phyloP scores from a whole-genome alignment of 2,329 filamentous ascomycete genomes.

The Calonectria pseudoreteaudii region DNA sequence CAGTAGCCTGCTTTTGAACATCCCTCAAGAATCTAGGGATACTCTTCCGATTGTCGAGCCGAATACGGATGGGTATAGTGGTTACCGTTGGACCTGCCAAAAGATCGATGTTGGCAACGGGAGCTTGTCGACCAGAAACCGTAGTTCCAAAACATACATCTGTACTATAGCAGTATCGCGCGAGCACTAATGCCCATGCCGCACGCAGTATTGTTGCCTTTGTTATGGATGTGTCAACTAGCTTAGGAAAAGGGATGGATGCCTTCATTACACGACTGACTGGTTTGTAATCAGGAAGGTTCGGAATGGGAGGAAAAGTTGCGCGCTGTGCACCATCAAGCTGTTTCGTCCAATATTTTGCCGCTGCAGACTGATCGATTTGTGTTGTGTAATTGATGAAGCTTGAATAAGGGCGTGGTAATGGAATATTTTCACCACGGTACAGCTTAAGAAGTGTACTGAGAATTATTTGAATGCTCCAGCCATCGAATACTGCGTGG shows the following conservation, averaged over 20 bases:
- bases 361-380: not conserved
- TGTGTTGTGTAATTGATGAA: conserved; percentile 13
- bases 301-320: conserved; percentile 56
- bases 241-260: not conserved
- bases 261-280: conserved; percentile 52
- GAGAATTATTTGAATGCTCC: conserved; percentile 1
- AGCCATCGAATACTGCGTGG: conserved; percentile 4
- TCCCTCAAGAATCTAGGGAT: conserved; percentile 18
- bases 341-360: not conserved
- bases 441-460: not conserved
- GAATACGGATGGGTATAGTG: conserved; percentile 55
- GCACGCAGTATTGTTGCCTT: conserved; percentile 42
- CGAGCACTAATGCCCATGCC: conserved; percentile 64
- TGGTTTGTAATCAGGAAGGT: conserved; percentile 58
- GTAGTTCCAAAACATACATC: conserved; percentile 58
- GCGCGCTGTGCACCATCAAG: conserved; percentile 46
- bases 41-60: conserved; percentile 42
- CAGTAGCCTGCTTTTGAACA: conserved; percentile 28
- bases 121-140: conserved; percentile 51
- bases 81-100: conserved; percentile 49
- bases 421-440: not conserved
- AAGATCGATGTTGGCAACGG: conserved; percentile 33
- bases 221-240: conserved; percentile 12
- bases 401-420: not conserved
- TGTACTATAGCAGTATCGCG: conserved; percentile 54